Conservation (phyloP, 73 alveolate species). For the Stentor roeselii region DNA sequence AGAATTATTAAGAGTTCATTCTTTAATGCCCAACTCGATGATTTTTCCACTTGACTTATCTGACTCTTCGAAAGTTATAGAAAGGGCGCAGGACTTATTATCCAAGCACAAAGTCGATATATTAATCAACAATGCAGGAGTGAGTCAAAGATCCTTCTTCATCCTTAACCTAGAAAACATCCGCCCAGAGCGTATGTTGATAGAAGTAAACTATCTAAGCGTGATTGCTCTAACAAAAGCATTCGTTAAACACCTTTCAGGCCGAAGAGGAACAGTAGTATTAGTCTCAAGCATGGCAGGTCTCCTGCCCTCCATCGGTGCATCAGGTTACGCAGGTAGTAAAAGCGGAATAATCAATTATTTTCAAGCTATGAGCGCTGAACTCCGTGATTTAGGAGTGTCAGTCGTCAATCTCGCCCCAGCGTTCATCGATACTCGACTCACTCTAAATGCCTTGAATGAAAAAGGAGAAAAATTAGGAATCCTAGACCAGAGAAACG, state of each 20-base stretch:
- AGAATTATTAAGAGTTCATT: constrained; percentile 11
- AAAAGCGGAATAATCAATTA: constrained; percentile 28
- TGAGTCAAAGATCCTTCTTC: constrained; percentile 22
- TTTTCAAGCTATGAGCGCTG: constrained; percentile 33
- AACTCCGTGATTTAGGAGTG: constrained; percentile 2
- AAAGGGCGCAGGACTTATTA: not conserved
- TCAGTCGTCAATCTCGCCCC: too few relatives aligned
- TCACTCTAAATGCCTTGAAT: constrained; percentile 27
- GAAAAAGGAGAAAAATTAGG: constrained; percentile 26
- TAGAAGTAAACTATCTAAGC: constrained; percentile 26
- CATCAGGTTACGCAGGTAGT: constrained; percentile 32
- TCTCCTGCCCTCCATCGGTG: constrained; percentile 21
- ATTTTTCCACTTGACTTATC: not conserved
- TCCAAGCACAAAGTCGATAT: constrained; percentile 24
- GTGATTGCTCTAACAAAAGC: constrained; percentile 32
- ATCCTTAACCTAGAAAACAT: not conserved
- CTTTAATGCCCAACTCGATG: not conserved
- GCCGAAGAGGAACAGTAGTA: constrained; percentile 18
- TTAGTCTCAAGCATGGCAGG: constrained; percentile 35
- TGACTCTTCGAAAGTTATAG: not conserved
- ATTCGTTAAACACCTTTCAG: not conserved
- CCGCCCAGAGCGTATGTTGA: not conserved
- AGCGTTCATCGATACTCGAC: constrained; percentile 28
- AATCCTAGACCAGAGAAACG: not conserved
- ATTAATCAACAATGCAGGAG: constrained; percentile 38